phyloP scores from a whole-genome alignment of 169 alveolate genomes.

The Theileria orientalis region DNA sequence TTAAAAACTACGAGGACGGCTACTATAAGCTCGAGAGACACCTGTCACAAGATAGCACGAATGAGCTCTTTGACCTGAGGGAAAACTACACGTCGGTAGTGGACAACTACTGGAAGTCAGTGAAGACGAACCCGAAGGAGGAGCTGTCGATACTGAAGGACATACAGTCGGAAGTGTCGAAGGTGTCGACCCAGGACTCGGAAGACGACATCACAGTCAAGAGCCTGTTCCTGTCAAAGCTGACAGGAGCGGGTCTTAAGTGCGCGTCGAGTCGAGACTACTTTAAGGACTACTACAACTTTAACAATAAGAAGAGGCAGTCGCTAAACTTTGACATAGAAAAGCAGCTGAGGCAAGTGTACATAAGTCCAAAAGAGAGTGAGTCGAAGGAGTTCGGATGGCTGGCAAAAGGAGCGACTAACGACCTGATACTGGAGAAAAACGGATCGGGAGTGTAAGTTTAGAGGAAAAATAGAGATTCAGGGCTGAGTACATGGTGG shows the following conservation, averaged over 20 bases:
- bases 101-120: neutral
- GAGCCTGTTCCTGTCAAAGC: neutral
- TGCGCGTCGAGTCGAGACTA: neutral
- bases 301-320: neutral
- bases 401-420: neutral
- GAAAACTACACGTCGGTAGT: neutral
- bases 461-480: neutral
- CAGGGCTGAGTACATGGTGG: conserved; percentile 23
- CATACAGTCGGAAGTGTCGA: neutral
- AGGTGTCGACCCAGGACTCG: neutral
- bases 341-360: neutral
- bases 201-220: neutral
- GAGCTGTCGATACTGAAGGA: neutral
- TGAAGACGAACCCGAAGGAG: neutral
- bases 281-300: conserved; percentile 16
- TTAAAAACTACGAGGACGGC: neutral
- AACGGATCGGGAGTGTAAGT: neutral
- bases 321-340: conserved; percentile 1
- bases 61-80: neutral
- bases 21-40: neutral
- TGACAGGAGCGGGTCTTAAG: neutral
- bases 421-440: neutral
- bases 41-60: neutral
- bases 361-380: neutral
- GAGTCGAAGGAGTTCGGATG: neutral